Percentiles rank a stretch among this genome's conserved stretches.
Evolutionary conservation across 371 early-diverging fungal genomes (phyloP).

Genomic region (Dichotomocladium elegans): DNA sequence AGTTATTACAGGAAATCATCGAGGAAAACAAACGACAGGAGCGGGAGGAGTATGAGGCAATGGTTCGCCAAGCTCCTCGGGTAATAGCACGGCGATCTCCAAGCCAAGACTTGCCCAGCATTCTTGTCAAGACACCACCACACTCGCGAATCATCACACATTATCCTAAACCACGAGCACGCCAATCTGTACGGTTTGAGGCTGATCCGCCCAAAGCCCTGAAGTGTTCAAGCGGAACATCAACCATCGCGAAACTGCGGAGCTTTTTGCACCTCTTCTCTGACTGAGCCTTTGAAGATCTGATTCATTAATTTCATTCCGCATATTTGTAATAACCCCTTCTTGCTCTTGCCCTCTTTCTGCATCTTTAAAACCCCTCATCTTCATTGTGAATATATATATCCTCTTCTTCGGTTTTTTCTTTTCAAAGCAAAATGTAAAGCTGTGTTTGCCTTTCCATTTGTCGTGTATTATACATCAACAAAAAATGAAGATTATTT

Average conservation of each 20-base stretch:
- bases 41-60: slow-evolving; percentile 25
- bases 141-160: slow-evolving; percentile 3
- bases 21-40: slow-evolving; percentile 32
- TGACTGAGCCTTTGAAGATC: background rate
- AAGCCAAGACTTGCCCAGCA: slow-evolving; percentile 11
- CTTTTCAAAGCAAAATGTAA: too few relatives aligned
- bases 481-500: too few relatives aligned
- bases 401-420: too few relatives aligned
- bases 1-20: slow-evolving; percentile 32
- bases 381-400: too few relatives aligned
- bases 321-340: background rate
- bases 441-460: background rate
- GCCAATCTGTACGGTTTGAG: slow-evolving; percentile 34
- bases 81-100: slow-evolving; percentile 7
- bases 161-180: slow-evolving; percentile 14
- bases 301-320: background rate
- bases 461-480: background rate
- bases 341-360: background rate
- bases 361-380: too few relatives aligned
- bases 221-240: slow-evolving; percentile 1
- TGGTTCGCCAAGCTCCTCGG: slow-evolving; percentile 22
- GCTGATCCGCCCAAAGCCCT: slow-evolving; percentile 35
- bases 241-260: slow-evolving; percentile 1
- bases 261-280: background rate
- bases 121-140: slow-evolving; percentile 14